phyloP scores from a whole-genome alignment of 257 asterid species.

The Agastache rugosa region DNA sequence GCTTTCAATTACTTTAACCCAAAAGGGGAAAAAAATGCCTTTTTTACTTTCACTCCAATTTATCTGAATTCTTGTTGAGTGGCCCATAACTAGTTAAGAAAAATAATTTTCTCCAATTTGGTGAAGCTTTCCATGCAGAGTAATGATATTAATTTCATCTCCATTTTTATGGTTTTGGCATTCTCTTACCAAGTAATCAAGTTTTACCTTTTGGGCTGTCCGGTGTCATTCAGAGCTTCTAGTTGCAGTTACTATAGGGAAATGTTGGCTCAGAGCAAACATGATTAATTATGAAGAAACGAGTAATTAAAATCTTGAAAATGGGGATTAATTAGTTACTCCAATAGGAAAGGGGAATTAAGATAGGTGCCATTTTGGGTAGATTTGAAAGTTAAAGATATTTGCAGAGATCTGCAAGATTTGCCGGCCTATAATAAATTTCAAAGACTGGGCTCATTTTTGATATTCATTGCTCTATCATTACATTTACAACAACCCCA shows the following conservation, averaged over 20 bases:
- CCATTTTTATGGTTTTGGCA: constrained; percentile 14
- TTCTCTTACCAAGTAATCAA: constrained; percentile 15
- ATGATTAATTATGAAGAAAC: not conserved
- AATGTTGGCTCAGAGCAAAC: constrained; percentile 21
- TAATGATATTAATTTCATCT: not conserved
- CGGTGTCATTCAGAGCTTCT: constrained; percentile 21
- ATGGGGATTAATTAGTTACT: not conserved
- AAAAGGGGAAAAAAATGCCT: not conserved
- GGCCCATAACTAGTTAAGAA: constrained; percentile 20
- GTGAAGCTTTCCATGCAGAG: constrained; percentile 27
- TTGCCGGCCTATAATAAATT: constrained; percentile 42
- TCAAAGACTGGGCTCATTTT: constrained; percentile 7
- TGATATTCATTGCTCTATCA: constrained; percentile 52
- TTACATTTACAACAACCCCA: constrained; percentile 32
- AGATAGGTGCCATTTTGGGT: constrained; percentile 8
- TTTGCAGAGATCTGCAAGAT: constrained; percentile 37
- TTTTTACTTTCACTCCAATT: constrained; percentile 8
- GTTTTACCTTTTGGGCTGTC: not conserved
- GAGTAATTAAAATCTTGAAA: not conserved
- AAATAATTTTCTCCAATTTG: constrained; percentile 9
- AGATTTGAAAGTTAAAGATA: constrained; percentile 19
- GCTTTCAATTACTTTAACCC: not conserved
- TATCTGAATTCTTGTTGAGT: constrained; percentile 32
- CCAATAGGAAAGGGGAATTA: not conserved
- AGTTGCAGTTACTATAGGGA: constrained; percentile 6